Evolutionary conservation across 352 stramenopile genomes (phyloP).

Genomic region (Pythium folliculosum): DNA sequence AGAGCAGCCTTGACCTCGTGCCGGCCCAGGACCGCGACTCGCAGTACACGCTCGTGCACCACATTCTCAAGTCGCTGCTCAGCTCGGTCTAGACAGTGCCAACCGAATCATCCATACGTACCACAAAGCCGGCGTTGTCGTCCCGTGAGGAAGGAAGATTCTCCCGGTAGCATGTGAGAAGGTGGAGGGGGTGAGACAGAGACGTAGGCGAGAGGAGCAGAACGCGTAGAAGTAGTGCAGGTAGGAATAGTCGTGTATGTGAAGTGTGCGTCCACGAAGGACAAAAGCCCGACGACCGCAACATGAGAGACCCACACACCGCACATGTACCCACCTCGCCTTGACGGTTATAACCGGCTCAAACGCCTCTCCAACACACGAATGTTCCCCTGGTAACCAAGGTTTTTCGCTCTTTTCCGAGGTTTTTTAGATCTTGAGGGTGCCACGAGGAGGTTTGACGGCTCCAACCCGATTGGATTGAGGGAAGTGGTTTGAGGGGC

Average conservation of each 20-base stretch:
- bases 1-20: slow-evolving; percentile 62
- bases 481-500: no score
- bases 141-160: background rate
- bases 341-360: slow-evolving; percentile 19
- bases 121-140: background rate
- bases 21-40: slow-evolving; percentile 63
- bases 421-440: background rate
- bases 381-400: slow-evolving; percentile 12
- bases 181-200: no score
- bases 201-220: no score
- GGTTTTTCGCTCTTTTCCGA: slow-evolving; percentile 18
- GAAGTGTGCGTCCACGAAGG: no score
- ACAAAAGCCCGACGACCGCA: no score
- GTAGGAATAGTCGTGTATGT: background rate
- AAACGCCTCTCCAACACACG: slow-evolving; percentile 23
- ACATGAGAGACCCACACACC: background rate
- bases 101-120: background rate
- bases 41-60: slow-evolving; percentile 82
- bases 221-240: background rate
- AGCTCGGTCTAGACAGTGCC: slow-evolving; percentile 54
- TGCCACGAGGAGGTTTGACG: background rate
- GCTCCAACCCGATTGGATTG: background rate
- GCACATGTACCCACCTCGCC: slow-evolving; percentile 9
- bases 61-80: slow-evolving; percentile 86
- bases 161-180: background rate